Evolutionary conservation across 2,329 filamentous ascomycete genomes (phyloP).

Genomic region (Fusarium falciforme): DNA sequence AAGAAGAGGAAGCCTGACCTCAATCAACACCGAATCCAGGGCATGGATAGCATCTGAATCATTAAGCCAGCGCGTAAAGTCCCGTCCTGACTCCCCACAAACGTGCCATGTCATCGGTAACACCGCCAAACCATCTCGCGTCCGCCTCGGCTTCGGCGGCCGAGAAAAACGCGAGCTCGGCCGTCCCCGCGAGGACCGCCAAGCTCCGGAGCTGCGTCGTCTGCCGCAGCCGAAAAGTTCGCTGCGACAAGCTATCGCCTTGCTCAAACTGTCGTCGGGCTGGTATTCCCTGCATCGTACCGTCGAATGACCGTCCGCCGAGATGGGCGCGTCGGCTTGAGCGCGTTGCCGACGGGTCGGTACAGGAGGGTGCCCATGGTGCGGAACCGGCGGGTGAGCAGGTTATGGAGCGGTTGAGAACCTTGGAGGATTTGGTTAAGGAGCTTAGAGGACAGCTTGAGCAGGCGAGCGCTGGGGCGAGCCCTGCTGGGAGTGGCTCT

Average conservation of each 20-base stretch:
- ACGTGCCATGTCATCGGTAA: not conserved
- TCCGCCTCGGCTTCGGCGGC: slow-evolving; percentile 32
- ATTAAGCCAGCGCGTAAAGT: no score
- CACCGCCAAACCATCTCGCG: slow-evolving; percentile 10
- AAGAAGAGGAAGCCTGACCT: not conserved
- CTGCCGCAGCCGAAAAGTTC: slow-evolving; percentile 66
- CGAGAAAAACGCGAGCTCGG: slow-evolving; percentile 39
- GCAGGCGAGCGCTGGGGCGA: slow-evolving; percentile 50
- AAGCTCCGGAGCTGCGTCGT: slow-evolving; percentile 62
- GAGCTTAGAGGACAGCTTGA: slow-evolving; percentile 59
- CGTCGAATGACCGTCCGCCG: slow-evolving; percentile 61
- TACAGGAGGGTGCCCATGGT: slow-evolving; percentile 9
- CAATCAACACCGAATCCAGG: not conserved
- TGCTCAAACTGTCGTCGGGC: slow-evolving; percentile 68
- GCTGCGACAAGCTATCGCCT: slow-evolving; percentile 66
- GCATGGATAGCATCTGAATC: not conserved
- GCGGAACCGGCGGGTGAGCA: slow-evolving; percentile 46
- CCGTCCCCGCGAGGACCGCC: slow-evolving; percentile 4
- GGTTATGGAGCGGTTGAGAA: slow-evolving; percentile 62
- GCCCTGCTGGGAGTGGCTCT: slow-evolving; percentile 40
- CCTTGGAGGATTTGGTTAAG: slow-evolving; percentile 63
- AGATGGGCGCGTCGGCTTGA: slow-evolving; percentile 66
- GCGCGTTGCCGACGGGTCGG: slow-evolving; percentile 51
- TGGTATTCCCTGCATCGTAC: slow-evolving; percentile 63
- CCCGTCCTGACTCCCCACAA: not conserved